These are phyloP conservation scores for Penicillium bovifimosum DNA, from an alignment of 495 filamentous ascomycete genomes.

Conservation along the genomic window DNA sequence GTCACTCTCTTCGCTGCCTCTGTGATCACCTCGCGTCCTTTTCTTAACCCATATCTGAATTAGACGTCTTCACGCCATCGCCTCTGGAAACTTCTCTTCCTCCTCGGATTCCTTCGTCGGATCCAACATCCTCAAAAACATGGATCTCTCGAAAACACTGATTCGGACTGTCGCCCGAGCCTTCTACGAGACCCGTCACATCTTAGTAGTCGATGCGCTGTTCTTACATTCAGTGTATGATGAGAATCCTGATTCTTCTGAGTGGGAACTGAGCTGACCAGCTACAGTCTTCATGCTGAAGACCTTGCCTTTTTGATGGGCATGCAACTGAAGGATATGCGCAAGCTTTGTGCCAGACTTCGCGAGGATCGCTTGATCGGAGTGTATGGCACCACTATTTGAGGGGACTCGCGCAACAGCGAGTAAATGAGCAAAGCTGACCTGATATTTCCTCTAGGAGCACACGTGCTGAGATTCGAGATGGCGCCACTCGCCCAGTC, in stretches of 20 bases:
- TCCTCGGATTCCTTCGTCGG: not conserved
- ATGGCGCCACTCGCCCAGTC: constrained; percentile 73
- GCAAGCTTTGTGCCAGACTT: constrained; percentile 77
- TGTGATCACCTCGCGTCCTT: constrained; percentile 8
- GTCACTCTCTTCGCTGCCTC: not conserved
- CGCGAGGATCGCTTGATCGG: constrained; percentile 79
- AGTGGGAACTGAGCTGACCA: constrained; percentile 2
- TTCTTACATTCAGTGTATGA: constrained; percentile 81
- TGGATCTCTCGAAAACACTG: constrained; percentile 84
- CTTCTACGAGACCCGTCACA: constrained; percentile 87
- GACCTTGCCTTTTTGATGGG: constrained; percentile 81
- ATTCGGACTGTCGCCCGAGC: constrained; percentile 83
- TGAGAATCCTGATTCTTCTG: constrained; percentile 2
- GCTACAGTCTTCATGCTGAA: constrained; percentile 66
- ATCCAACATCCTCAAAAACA: constrained; percentile 24
- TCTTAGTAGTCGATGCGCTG: constrained; percentile 87
- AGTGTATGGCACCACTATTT: constrained; percentile 49
- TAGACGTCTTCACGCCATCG: constrained; percentile 11
- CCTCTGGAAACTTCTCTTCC: not conserved
- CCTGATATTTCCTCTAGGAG: constrained; percentile 44
- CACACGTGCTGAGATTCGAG: constrained; percentile 70
- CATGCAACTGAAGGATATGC: constrained; percentile 82
- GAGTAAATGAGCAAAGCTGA: constrained; percentile 1
- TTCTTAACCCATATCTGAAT: constrained; percentile 4
- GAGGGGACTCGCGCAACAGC: not conserved